Conservation (phyloP, 176 grass and related monocot species). For the Secale cereale region DNA sequence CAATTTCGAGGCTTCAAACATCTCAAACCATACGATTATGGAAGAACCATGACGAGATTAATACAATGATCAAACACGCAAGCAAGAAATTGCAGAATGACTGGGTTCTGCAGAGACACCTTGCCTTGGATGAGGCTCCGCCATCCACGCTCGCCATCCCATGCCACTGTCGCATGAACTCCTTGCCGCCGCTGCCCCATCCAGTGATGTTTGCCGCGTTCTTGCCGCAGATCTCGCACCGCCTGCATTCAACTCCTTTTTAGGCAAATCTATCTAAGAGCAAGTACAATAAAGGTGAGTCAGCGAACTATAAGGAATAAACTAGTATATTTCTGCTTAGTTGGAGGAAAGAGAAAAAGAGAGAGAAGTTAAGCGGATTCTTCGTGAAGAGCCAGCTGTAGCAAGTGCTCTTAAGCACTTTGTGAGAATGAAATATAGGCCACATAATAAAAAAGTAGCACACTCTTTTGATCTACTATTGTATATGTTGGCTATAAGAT, state of each 20-base stretch:
- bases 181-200: slow-evolving; percentile 3
- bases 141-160: background rate
- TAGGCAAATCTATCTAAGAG: background rate
- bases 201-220: slow-evolving; percentile 25
- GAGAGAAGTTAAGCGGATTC: no score
- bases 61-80: background rate
- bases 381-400: no score
- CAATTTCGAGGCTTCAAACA: no score
- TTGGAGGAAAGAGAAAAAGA: no score
- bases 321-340: no score
- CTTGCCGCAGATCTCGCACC: slow-evolving; percentile 42
- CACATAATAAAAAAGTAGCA: no score
- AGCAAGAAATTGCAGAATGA: slow-evolving; percentile 26
- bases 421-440: no score
- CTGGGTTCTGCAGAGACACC: slow-evolving; percentile 25
- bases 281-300: no score
- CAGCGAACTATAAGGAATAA: no score
- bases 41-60: slow-evolving; percentile 33
- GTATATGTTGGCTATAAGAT: no score
- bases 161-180: slow-evolving; percentile 41
- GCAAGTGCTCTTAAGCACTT: no score
- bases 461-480: no score
- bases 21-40: slow-evolving; percentile 24
- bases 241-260: background rate
- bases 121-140: slow-evolving; percentile 17